phyloP scores from a whole-genome alignment of 495 filamentous ascomycete species.

The Aspergillus ellipticus region DNA sequence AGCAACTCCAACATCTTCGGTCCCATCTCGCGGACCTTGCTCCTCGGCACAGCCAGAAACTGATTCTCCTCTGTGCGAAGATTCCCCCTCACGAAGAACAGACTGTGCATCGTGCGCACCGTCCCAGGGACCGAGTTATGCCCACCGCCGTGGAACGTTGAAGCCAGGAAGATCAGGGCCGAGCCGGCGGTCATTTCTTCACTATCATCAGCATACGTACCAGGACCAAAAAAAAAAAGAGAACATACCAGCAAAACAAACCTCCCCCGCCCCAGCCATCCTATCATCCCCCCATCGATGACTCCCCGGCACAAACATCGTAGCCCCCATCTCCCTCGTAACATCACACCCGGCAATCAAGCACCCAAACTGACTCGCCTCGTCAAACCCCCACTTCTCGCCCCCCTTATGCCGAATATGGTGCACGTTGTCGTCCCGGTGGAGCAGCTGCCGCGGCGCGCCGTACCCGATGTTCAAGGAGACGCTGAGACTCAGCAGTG shows the following conservation, averaged over 20 bases:
- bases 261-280: constrained; percentile 13
- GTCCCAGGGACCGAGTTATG: constrained; percentile 24
- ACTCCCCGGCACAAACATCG: constrained; percentile 18
- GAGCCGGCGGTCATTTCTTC: constrained; percentile 26
- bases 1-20: constrained; percentile 17
- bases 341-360: constrained; percentile 14
- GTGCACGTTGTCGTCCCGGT: constrained; percentile 29
- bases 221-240: not conserved
- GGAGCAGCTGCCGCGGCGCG: constrained; percentile 24
- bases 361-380: constrained; percentile 16
- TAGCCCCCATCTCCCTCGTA: constrained; percentile 13
- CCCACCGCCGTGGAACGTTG: constrained; percentile 28
- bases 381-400: constrained; percentile 5
- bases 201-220: not conserved
- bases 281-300: constrained; percentile 16
- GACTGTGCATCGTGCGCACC: constrained; percentile 22
- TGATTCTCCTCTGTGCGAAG: constrained; percentile 36
- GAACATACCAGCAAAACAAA: constrained; percentile 17
- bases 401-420: constrained; percentile 9
- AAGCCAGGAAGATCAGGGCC: constrained; percentile 29
- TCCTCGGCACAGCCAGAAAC: constrained; percentile 32
- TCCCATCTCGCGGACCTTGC: constrained; percentile 26
- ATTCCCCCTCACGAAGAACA: constrained; percentile 31
- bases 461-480: constrained; percentile 24
- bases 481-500: constrained; percentile 23